phyloP scores from a whole-genome alignment of 352 stramenopile species.

The Pythium angustatum region DNA sequence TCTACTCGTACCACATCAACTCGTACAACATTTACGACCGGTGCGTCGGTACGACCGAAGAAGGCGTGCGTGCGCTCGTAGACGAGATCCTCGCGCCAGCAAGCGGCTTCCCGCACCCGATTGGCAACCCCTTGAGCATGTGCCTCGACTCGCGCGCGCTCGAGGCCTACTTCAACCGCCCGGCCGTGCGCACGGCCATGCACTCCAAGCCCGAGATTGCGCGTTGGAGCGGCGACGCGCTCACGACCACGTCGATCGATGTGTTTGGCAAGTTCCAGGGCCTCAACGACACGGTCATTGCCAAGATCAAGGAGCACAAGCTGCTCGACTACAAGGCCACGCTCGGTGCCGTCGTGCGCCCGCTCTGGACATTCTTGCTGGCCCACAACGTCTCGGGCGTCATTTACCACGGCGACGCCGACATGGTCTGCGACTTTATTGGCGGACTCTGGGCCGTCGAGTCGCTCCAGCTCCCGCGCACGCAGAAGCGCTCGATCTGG shows the following conservation, averaged over 20 bases:
- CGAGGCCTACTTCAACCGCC: constrained; percentile 73
- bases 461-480: constrained; percentile 50
- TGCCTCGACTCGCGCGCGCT: constrained; percentile 56
- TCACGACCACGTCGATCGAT: constrained; percentile 47
- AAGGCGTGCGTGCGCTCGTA: constrained; percentile 46
- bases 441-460: constrained; percentile 70
- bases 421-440: constrained; percentile 72
- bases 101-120: constrained; percentile 44
- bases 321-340: constrained; percentile 56
- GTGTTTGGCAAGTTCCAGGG: constrained; percentile 39
- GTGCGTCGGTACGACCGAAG: constrained; percentile 49
- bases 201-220: constrained; percentile 60
- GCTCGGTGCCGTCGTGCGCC: constrained; percentile 48
- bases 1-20: constrained; percentile 57
- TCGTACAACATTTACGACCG: constrained; percentile 69
- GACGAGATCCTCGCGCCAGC: constrained; percentile 46
- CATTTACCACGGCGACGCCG: constrained; percentile 77
- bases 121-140: constrained; percentile 78
- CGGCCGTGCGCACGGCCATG: constrained; percentile 70
- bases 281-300: constrained; percentile 33
- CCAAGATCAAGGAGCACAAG: constrained; percentile 34
- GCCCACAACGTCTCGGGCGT: constrained; percentile 46
- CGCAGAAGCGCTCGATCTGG: constrained; percentile 47
- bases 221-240: constrained; percentile 44
- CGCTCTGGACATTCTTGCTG: constrained; percentile 61